Base-by-base conservation (phyloP, 306 rosid species). In the Morella rubra region DNA sequence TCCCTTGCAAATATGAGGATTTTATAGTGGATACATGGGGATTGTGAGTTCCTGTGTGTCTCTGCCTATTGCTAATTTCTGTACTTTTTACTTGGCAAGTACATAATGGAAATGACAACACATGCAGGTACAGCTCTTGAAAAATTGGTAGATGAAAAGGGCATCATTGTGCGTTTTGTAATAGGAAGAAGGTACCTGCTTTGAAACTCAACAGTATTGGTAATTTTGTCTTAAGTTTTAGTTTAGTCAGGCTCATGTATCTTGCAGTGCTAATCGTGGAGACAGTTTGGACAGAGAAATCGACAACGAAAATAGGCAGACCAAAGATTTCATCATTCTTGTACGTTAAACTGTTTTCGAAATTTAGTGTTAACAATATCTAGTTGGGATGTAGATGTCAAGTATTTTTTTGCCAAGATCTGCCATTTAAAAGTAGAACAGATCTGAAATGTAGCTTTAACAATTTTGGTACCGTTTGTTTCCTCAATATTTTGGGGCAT, bases 221-320 rank as follows among this genome's bases (percentile, higher is more conserved):
- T 52, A 71, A 67, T 70, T 70, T 58, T 55, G 51, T 72, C 73
- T 80, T 50, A 61, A 56, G 59, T 27, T 74, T 76, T 74, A 12
- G 76, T 82, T 81, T 51, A 67, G 55, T 47, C 72, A 79, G 59
- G 59, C 27, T 53, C 71, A 24, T 84, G 69, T 55, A 37, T 83
- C 76, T 79, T 85, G 87, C 93, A 85, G 96, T 85, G 81, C 89
- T 45, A 90, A 88, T 73, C 89, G 32, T 64, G 88, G 90, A 80
- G 90, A 87, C 87, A 89, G 81, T 76, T 79, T 87, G 81, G 90
- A 91, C 85, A 67, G 61, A 77, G 89, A 89, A 80, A 83, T 87
- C 69, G 85, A 89, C 76, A 40, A 37, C 56, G 91, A 89, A 80
- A 85, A 60, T 77, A 80, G 82, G 74, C 85, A 82, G 80, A 89